Conservation (phyloP, 768 basidiomycete species). For the Trametes meyenii region DNA sequence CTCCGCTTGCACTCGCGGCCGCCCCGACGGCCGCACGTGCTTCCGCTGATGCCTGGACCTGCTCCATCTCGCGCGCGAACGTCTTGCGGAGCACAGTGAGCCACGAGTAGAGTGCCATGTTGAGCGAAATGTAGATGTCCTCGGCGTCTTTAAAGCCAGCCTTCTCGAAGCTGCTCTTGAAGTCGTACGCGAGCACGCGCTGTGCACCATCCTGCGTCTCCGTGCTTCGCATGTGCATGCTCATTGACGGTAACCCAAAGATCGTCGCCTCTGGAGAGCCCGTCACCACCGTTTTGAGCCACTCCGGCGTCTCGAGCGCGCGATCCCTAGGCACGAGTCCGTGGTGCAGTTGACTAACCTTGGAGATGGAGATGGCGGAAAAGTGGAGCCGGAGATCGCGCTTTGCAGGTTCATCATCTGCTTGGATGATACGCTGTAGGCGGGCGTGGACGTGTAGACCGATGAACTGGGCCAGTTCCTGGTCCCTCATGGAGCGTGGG, state of each 20-base stretch:
- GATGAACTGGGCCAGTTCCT: slow-evolving; percentile 76
- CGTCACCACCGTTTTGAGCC: slow-evolving; percentile 64
- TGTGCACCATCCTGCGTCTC: slow-evolving; percentile 37
- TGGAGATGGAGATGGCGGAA: slow-evolving; percentile 75
- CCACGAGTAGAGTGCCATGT: slow-evolving; percentile 82
- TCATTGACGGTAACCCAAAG: slow-evolving; percentile 81
- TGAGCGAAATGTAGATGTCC: slow-evolving; percentile 85
- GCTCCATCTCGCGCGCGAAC: slow-evolving; percentile 76
- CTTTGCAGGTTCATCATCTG: slow-evolving; percentile 50
- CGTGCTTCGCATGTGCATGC: slow-evolving; percentile 73
- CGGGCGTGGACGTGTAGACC: slow-evolving; percentile 70
- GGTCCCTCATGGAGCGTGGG: slow-evolving; percentile 77
- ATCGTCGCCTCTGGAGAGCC: slow-evolving; percentile 72
- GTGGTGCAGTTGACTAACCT: slow-evolving; percentile 64
- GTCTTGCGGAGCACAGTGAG: slow-evolving; percentile 77
- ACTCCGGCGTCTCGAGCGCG: slow-evolving; percentile 48
- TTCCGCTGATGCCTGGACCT: slow-evolving; percentile 62
- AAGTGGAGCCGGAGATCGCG: slow-evolving; percentile 75
- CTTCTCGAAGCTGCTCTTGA: slow-evolving; percentile 67
- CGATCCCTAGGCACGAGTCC: slow-evolving; percentile 43
- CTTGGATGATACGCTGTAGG: slow-evolving; percentile 62
- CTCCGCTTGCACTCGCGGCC: neutral
- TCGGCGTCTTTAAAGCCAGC: slow-evolving; percentile 54
- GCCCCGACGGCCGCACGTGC: slow-evolving; percentile 37
- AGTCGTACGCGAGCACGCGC: slow-evolving; percentile 62